A percentile compares a stretch with the other conserved stretches of the same genome.
Conservation (phyloP, 2,329 filamentous ascomycete species). For the Neofusicoccum sp. region DNA sequence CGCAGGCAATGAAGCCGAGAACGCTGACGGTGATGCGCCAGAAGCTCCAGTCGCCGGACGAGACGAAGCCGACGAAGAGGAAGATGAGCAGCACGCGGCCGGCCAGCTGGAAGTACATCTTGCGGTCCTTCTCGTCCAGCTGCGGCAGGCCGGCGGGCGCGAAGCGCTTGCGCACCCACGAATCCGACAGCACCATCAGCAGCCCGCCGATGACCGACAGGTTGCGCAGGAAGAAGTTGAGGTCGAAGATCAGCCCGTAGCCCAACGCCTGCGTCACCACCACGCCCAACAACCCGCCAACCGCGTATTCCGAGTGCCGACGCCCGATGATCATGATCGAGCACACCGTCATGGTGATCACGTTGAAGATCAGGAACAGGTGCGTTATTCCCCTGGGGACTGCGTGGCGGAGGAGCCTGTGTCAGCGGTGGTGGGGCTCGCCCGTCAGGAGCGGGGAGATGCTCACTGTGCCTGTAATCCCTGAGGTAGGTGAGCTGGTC, state of each 20-base stretch:
- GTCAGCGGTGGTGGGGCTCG: conserved; percentile 17
- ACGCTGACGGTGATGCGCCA: conserved; percentile 82
- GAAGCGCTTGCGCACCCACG: conserved; percentile 96
- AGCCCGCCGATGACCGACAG: conserved; percentile 95
- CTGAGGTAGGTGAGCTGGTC: conserved; percentile 92
- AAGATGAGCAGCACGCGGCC: conserved; percentile 95
- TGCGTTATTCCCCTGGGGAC: conserved; percentile 88
- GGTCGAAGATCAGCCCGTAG: conserved; percentile 96
- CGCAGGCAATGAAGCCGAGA: conserved; percentile 82
- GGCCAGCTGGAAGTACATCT: conserved; percentile 99
- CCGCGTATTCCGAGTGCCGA: conserved; percentile 90
- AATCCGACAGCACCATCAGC: conserved; percentile 96
- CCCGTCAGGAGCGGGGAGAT: conserved; percentile 4
- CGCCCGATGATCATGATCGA: conserved; percentile 85
- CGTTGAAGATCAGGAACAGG: conserved; percentile 86
- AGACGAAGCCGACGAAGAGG: conserved; percentile 94
- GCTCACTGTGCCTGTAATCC: conserved; percentile 89
- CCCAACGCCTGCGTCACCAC: conserved; percentile 92
- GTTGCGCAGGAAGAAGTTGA: conserved; percentile 99
- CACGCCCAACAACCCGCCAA: conserved; percentile 83
- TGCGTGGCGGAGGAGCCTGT: conserved; percentile 39
- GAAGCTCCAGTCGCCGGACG: conserved; percentile 88
- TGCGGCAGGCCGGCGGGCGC: conserved; percentile 90
- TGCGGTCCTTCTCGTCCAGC: conserved; percentile 98
- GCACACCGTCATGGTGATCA: conserved; percentile 80